Evolutionary conservation across 768 basidiomycete genomes (phyloP), one percentile per base, ranked within the genome.

Genomic region (Tephrocybe sp.): DNA sequence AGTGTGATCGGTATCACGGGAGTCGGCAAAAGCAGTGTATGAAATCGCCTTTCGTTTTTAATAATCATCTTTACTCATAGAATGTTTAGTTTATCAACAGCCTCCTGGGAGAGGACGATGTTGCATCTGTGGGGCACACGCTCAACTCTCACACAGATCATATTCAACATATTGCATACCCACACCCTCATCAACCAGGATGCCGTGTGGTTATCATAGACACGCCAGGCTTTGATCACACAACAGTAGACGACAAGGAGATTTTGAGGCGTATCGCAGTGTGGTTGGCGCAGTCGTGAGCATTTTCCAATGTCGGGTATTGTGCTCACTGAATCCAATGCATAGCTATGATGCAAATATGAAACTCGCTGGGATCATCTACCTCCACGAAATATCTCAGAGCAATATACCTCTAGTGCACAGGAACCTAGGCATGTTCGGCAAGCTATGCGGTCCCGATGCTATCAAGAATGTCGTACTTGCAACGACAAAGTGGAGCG

Each of bases 401-500:
- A 61, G 67, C 53, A 61, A 68, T 21, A 69, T 76, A 62, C 64
- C 66, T 18, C 68, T 69, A 8, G 69, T 71, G 24, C 61, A 64
- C 38, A 69, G 67, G 53, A 79, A 78, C 57, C 67, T 78, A 27
- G 66, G 68, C 16, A 69, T 75, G 59, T 80, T 80, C 59, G 65
- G 64, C 22, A 69, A 76, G 46, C 66, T 80, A 12, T 77, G 77
- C 50, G 78, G 78, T 22, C 64, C 69, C n/a, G 59, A 49, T 27
- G 65, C 73, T 3, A 67, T 76, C 50, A 67, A 67, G 43, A 74
- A 77, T 49, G 74, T 79, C 36, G 64, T 76, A 39, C 67, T 80
- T 50, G 69, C 68, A 31, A 78, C 78, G 43, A 79, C 71, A 13
- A 77, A 71, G 69, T 78, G 77, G 76, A 64, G 62, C n/a, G 64